Base-by-base conservation (phyloP, 352 stramenopile species). In the Halophytophthora batemanensis region DNA sequence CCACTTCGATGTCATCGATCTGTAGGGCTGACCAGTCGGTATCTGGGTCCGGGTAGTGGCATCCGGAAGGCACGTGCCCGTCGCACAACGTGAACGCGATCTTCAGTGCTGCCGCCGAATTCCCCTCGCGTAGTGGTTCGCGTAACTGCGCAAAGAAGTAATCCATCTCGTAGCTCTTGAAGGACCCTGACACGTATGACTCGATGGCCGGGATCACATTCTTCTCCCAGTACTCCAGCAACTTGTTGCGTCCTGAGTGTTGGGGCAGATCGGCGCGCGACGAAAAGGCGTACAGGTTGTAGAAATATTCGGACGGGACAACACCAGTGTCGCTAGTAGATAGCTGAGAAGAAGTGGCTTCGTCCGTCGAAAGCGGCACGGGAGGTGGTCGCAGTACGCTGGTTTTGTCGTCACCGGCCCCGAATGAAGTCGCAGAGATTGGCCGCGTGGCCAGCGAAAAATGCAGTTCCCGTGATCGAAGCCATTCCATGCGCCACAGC, bases 81-180 rank as follows among this genome's bases (percentile, higher is more conserved):
- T 92, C 82, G 44, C 82, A 92, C 2, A 92, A 44, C 3, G 82
- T 92, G 50, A 81, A 86, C 6, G 82, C 82, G 35, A 92, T 92
- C 61, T 89, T 88, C 50, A 88, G 64, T 19, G 82, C 82, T 19
- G 82, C 82, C 2, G 79, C 73, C 2, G 73, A 71, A 33, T 92
- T 90, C 11, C 82, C 82, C 70, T 92, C 78, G 22, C 82, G 63
- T 28, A 92, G 50, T 3, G 82, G 82, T 40, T 92, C 82, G 34
- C 82, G 77, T 15, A 92, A 50, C 43, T 92, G 82, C 6, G 82
- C 82, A 48, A 92, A 92, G 44, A 92, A 92, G 33, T 92, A 92
- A 31, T 92, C 79, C 82, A 92, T 92, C 50, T 92, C 82, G 49
- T 92, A 92, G 37, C 71, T 87, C 56, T 92, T 92, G 52, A 92